Evolutionary conservation across 176 grass and related monocot species (phyloP).

Genomic region (Triticum monococcum): DNA sequence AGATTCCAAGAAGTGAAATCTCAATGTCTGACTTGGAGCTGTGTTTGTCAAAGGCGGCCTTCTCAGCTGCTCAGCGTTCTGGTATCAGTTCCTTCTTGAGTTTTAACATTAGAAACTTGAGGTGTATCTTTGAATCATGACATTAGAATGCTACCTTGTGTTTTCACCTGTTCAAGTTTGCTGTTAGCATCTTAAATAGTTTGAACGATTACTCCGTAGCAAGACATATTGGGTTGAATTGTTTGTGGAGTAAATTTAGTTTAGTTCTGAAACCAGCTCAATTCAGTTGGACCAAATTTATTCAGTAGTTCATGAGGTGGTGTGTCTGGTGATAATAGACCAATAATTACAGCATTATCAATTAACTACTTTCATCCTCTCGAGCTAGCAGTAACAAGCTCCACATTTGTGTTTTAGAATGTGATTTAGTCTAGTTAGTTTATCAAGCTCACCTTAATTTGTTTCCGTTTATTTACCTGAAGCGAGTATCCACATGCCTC

Average conservation of each 20-base stretch:
- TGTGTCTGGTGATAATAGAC: neutral
- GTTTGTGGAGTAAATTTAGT: neutral
- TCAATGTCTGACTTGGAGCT: slow-evolving; percentile 76
- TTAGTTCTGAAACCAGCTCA: neutral
- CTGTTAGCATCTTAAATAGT: neutral
- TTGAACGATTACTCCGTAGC: neutral
- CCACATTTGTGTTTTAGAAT: no score
- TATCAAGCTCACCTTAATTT: neutral
- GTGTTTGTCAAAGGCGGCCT: slow-evolving; percentile 82
- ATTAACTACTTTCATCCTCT: slow-evolving; percentile 1
- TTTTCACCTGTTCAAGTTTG: neutral
- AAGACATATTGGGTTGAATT: neutral
- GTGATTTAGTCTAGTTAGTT: slow-evolving; percentile 12
- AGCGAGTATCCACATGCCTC: slow-evolving; percentile 93
- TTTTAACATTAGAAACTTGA: slow-evolving; percentile 19
- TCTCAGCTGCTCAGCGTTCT: slow-evolving; percentile 64
- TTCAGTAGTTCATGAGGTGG: neutral
- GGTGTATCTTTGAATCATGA: neutral
- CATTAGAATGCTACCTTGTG: neutral
- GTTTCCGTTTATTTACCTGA: slow-evolving; percentile 30
- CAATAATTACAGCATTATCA: slow-evolving; percentile 1
- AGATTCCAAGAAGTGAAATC: slow-evolving; percentile 82
- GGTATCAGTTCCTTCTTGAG: slow-evolving; percentile 44
- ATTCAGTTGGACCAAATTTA: neutral
- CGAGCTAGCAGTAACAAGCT: neutral